phyloP scores from a whole-genome alignment of 306 rosid species.

The Quercus variabilis region DNA sequence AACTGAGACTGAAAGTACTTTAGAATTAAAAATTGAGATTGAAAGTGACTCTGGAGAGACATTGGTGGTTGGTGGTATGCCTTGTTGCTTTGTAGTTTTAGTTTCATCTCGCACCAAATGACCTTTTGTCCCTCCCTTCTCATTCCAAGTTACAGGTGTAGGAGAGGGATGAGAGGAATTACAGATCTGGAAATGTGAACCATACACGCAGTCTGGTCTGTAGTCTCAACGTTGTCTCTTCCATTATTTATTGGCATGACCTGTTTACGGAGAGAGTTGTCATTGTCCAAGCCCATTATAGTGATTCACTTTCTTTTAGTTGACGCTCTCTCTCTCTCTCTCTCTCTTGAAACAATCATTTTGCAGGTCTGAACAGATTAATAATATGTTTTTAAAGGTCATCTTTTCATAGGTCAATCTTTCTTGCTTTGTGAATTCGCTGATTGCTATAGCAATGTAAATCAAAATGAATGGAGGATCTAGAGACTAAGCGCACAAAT shows the following conservation, averaged over 20 bases:
- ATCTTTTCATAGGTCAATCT: background rate
- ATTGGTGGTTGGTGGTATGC: background rate
- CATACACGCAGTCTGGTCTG: slow-evolving; percentile 22
- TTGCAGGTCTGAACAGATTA: background rate
- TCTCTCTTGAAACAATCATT: background rate
- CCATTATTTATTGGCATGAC: slow-evolving; percentile 33
- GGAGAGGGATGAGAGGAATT: too few species aligned
- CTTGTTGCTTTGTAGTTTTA: too few species aligned
- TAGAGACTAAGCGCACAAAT: slow-evolving; percentile 1
- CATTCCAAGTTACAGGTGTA: slow-evolving; percentile 12
- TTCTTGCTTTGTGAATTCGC: background rate
- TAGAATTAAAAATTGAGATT: background rate
- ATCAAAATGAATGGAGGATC: slow-evolving; percentile 14
- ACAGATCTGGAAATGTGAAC: slow-evolving; percentile 3
- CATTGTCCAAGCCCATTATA: slow-evolving; percentile 17
- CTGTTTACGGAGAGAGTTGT: slow-evolving; percentile 27
- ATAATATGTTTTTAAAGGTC: background rate
- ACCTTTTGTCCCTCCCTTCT: background rate
- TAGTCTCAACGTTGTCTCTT: slow-evolving; percentile 16
- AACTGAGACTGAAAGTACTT: slow-evolving; percentile 18
- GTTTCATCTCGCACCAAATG: too few species aligned
- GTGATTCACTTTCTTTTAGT: slow-evolving; percentile 17
- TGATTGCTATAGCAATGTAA: background rate
- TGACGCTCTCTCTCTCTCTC: background rate
- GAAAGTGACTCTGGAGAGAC: too few species aligned